Conservation (phyloP, 2,329 filamentous ascomycete genomes). For the Podosphaera aphanis region DNA sequence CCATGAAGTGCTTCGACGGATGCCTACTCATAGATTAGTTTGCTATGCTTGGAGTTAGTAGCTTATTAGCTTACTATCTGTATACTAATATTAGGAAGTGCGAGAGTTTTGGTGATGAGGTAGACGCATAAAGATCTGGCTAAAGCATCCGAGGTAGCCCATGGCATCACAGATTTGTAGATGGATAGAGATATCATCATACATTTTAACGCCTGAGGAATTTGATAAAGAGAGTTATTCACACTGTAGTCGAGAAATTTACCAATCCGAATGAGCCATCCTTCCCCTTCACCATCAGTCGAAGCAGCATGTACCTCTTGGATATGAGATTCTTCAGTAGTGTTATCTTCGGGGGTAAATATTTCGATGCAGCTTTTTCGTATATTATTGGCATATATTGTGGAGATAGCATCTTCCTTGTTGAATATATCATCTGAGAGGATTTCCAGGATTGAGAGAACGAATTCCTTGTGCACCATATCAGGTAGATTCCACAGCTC, state of each 20-base stretch:
- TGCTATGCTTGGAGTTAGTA: background rate
- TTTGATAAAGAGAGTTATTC: constrained; percentile 38
- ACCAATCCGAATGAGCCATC: constrained; percentile 64
- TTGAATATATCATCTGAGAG: constrained; percentile 88
- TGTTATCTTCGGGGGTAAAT: constrained; percentile 57
- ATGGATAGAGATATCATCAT: constrained; percentile 56
- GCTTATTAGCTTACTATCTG: constrained; percentile 36
- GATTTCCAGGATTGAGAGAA: constrained; percentile 70
- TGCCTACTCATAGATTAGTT: constrained; percentile 24
- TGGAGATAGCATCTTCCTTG: constrained; percentile 67
- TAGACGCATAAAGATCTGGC: constrained; percentile 45
- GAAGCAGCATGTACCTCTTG: constrained; percentile 36
- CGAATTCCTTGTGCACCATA: constrained; percentile 53
- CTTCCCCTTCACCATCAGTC: constrained; percentile 60
- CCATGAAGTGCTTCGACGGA: constrained; percentile 66
- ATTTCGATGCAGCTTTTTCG: constrained; percentile 85
- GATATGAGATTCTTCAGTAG: constrained; percentile 53
- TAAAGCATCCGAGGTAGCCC: constrained; percentile 70
- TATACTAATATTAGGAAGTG: constrained; percentile 44
- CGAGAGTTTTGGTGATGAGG: constrained; percentile 47
- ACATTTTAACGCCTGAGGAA: constrained; percentile 45
- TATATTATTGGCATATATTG: constrained; percentile 58
- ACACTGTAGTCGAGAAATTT: constrained; percentile 41
- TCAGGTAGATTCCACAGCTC: constrained; percentile 55
- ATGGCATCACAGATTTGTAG: constrained; percentile 57